A percentile compares a stretch with the other conserved stretches of the same genome.
Evolutionary conservation across 2,329 filamentous ascomycete genomes (phyloP).

Genomic region (Stenocarpella maydis): DNA sequence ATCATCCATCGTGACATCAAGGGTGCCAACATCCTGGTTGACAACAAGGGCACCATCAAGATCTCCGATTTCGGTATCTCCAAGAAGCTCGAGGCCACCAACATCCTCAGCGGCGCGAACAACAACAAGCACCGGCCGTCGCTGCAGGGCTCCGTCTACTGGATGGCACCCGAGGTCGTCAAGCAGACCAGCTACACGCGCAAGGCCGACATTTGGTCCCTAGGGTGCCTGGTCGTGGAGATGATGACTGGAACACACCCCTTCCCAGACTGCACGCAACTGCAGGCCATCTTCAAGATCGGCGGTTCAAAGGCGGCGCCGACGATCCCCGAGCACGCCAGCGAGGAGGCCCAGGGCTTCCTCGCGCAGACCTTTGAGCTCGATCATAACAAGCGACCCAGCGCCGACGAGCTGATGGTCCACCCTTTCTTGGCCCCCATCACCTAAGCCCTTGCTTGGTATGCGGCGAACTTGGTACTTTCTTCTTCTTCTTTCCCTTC

Average conservation of each 20-base stretch:
- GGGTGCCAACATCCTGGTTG: slow-evolving; percentile 96
- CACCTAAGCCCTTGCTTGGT: slow-evolving; percentile 53
- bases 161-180: slow-evolving; percentile 99
- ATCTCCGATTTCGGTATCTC: slow-evolving; percentile 99
- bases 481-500: background rate
- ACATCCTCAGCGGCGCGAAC: slow-evolving; percentile 75
- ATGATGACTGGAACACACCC: slow-evolving; percentile 99
- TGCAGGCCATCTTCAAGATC: slow-evolving; percentile 99
- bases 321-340: slow-evolving; percentile 86
- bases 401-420: slow-evolving; percentile 86
- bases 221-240: slow-evolving; percentile 95
- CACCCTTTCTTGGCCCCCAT: slow-evolving; percentile 83
- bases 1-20: slow-evolving; percentile 99
- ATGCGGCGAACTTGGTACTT: background rate
- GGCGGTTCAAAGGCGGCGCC: slow-evolving; percentile 87
- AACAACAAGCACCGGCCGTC: slow-evolving; percentile 78
- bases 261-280: slow-evolving; percentile 94
- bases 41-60: slow-evolving; percentile 99
- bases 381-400: slow-evolving; percentile 90
- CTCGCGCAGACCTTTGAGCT: slow-evolving; percentile 92
- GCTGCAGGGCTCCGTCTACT: slow-evolving; percentile 96
- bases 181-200: slow-evolving; percentile 97
- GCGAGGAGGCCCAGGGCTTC: slow-evolving; percentile 84
- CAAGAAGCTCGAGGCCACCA: slow-evolving; percentile 94
- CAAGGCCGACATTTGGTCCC: slow-evolving; percentile 98